Conservation (phyloP, 106 monocot genomes). For the Platanthera zijinensis region DNA sequence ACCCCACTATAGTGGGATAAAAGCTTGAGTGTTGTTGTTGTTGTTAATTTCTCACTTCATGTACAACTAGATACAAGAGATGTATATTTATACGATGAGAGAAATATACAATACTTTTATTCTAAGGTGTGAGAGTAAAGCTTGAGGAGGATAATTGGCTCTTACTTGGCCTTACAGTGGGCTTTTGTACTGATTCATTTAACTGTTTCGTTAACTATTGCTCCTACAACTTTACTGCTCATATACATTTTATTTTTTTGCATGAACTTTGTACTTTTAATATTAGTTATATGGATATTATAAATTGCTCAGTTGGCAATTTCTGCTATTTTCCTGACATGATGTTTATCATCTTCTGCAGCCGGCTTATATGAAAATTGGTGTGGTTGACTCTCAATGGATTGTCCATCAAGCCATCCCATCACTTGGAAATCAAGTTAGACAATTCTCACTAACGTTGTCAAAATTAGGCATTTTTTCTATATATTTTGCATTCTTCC, state of each 20-base stretch:
- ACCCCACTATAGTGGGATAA: no score
- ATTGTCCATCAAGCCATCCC: slow-evolving; percentile 61
- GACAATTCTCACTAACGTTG: not conserved
- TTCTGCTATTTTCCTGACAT: not conserved
- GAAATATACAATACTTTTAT: no score
- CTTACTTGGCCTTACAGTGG: no score
- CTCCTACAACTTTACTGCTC: not conserved
- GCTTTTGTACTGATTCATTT: no score
- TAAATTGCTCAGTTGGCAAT: not conserved
- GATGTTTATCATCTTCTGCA: slow-evolving; percentile 2
- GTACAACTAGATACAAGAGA: no score
- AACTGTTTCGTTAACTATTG: not conserved
- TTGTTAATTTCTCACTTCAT: no score
- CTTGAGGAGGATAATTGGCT: no score
- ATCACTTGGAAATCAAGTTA: slow-evolving; percentile 68
- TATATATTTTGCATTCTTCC: not conserved
- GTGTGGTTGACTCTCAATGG: slow-evolving; percentile 67
- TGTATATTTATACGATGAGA: no score
- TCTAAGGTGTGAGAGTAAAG: no score
- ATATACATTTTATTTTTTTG: not conserved
- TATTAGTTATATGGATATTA: not conserved
- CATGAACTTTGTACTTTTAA: not conserved
- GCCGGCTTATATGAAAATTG: slow-evolving; percentile 65
- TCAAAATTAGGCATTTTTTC: not conserved
- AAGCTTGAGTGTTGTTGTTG: no score